phyloP scores from a whole-genome alignment of 1,139 yeast genomes.

The Zygosaccharomyces sapae region DNA sequence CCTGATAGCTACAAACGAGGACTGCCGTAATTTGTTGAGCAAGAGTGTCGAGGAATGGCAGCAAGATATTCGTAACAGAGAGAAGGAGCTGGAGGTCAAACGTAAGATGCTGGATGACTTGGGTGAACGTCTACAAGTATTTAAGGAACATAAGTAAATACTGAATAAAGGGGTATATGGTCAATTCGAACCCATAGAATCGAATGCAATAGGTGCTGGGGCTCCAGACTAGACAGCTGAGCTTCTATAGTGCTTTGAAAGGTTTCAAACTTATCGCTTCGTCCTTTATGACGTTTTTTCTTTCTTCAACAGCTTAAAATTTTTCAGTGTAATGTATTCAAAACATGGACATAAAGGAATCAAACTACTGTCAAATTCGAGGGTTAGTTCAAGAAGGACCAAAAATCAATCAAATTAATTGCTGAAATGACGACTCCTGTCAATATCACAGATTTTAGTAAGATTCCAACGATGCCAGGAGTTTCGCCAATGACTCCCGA shows the following conservation, averaged over 20 bases:
- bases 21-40: conserved; percentile 25
- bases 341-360: not conserved
- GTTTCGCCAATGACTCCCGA: conserved; percentile 46
- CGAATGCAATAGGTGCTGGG: not conserved
- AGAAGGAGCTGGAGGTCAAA: conserved; percentile 29
- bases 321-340: conserved; percentile 1
- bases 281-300: conserved; percentile 3
- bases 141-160: not conserved
- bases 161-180: not conserved
- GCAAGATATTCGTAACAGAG: conserved; percentile 21
- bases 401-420: not conserved
- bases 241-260: not conserved
- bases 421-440: conserved; percentile 35
- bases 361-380: not conserved
- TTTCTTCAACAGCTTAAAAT: not conserved
- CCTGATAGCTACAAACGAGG: conserved; percentile 25
- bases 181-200: not conserved
- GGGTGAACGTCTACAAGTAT: conserved; percentile 5
- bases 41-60: conserved; percentile 32
- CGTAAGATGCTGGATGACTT: conserved; percentile 14
- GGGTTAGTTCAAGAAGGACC: not conserved
- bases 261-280: conserved; percentile 1
- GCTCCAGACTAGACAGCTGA: not conserved
- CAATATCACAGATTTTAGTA: conserved; percentile 51
- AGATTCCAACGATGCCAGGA: conserved; percentile 57